Evolutionary conservation across 805 yeast species (phyloP).

Genomic region (Lipomyces starkeyi): DNA sequence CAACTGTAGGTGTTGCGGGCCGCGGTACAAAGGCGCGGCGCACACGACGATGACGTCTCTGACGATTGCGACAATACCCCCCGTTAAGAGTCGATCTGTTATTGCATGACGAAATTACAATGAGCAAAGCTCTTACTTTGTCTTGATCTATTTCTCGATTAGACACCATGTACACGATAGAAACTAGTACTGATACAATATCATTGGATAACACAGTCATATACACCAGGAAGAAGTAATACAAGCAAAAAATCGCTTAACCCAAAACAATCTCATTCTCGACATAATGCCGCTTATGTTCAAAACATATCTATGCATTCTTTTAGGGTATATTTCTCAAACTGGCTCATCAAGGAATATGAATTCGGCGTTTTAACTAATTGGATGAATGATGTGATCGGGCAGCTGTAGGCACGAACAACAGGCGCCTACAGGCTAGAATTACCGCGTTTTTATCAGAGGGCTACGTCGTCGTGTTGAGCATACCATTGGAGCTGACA

Average conservation of each 20-base stretch:
- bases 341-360: not conserved
- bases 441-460: no score
- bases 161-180: not conserved
- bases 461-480: no score
- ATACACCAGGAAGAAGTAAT: not conserved
- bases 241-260: not conserved
- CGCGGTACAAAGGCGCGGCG: not conserved
- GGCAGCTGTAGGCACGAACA: no score
- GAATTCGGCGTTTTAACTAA: no score
- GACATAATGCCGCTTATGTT: not conserved
- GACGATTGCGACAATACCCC: not conserved
- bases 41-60: not conserved
- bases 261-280: not conserved
- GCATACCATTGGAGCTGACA: no score
- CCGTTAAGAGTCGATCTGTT: not conserved
- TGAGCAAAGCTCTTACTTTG: no score
- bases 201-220: not conserved
- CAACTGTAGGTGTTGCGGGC: not conserved
- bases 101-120: not conserved
- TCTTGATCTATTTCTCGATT: not conserved
- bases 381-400: no score
- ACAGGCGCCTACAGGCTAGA: no score
- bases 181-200: not conserved
- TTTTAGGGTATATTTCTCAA: not conserved
- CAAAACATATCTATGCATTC: no score